Base-by-base conservation (phyloP, 164 flowering plant species). In the Chimonanthus praecox region DNA sequence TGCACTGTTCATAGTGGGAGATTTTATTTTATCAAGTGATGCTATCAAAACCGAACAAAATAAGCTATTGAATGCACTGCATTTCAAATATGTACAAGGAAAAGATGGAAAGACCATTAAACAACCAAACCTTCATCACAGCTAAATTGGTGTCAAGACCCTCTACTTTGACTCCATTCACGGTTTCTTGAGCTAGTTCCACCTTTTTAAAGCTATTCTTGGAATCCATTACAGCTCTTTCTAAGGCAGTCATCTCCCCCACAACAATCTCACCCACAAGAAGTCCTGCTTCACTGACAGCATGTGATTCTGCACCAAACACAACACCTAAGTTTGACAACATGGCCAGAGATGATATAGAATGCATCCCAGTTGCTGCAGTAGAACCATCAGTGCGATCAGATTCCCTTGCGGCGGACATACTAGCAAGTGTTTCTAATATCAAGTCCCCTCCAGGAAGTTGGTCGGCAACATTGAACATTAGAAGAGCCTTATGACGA, bases 381-480 rank as follows among this genome's bases (percentile, higher is more conserved):
- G 47, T 75, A 58, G 75, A 65, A 74, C 73, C 78, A 72, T 77
- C 83, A 44, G 76, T 69, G 20, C 80, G 76, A 15, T 86, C 91
- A 33, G 75, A 73, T 70, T 83, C 91, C 78, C 82, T 83, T 46
- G 78, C 63, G 21, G 82, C 71, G 58, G 84, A 85, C 87, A 85
- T 85, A 65, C 71, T 83, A 66, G 93, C 91, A 73, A 96, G 88
- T 49, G 93, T 84, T 80, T 93, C 98, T 46, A 96, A 78, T 80
- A 94, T 87, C 71, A 85, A 73, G 79, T 94, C 98, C 72, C 99
- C 99, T 67, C 97, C 97, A n/a, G 99, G 99, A 71, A 94, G 92
- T 71, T 87, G 90, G 77, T 94, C 97, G 67, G 97, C 89, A 44
- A 89, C 88, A 80, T 84, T 96, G 80, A 89, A 96, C 88, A 90